Evolutionary conservation across 176 grass and related monocot genomes (phyloP).

Genomic region (Rhynchospora tenuis): DNA sequence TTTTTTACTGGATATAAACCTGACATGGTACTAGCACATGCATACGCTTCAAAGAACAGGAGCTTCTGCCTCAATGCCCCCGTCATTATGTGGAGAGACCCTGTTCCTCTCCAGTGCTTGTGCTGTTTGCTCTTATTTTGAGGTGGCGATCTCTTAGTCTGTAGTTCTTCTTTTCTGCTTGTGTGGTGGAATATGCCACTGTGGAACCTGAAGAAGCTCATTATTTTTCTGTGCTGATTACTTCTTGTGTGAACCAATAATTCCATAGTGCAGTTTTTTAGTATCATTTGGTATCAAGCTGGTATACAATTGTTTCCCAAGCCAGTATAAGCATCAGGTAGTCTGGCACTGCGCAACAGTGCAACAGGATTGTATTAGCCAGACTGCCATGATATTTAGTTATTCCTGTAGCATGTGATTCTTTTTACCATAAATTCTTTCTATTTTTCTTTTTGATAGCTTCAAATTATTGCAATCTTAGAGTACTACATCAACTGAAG

Average conservation of each 20-base stretch:
- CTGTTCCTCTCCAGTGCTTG: background rate
- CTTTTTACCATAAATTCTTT: slow-evolving; percentile 1
- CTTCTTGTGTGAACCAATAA: background rate
- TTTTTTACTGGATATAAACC: no score
- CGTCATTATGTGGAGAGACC: slow-evolving; percentile 31
- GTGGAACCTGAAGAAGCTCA: background rate
- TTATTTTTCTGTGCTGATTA: background rate
- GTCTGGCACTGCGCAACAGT: background rate
- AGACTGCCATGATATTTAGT: background rate
- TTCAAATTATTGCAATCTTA: background rate
- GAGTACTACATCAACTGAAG: background rate
- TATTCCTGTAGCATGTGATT: background rate
- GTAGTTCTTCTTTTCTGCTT: background rate
- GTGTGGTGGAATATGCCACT: background rate
- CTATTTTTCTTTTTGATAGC: background rate
- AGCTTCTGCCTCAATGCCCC: slow-evolving; percentile 72
- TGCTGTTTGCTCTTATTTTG: no score
- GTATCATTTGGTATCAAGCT: background rate
- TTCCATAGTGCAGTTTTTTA: background rate
- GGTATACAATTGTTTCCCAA: slow-evolving; percentile 1
- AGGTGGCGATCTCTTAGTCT: no score
- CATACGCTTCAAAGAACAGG: slow-evolving; percentile 60
- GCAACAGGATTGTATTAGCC: background rate
- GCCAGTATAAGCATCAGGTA: background rate
- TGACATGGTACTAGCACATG: slow-evolving; percentile 19